These are phyloP conservation scores for Nectriaceae sp. DNA, from an alignment of 2,329 filamentous ascomycete genomes.

Conservation along the genomic window DNA sequence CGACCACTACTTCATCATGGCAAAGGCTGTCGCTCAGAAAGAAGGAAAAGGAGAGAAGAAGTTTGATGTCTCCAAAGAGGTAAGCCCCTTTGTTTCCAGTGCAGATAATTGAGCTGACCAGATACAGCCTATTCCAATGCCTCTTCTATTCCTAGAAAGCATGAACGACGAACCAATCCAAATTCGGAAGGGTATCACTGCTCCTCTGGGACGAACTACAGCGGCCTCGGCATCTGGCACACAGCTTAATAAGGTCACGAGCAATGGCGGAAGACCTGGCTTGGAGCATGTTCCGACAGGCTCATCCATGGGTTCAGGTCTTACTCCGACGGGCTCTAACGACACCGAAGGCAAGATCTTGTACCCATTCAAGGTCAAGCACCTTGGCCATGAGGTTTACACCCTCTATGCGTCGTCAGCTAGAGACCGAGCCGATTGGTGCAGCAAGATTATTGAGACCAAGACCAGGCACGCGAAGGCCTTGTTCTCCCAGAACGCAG, in stretches of 20 bases:
- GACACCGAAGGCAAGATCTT: conserved; percentile 81
- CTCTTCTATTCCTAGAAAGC: conserved; percentile 87
- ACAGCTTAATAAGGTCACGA: conserved; percentile 57
- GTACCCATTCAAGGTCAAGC: conserved; percentile 94
- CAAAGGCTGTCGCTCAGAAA: conserved; percentile 75
- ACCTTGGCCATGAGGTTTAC: conserved; percentile 91
- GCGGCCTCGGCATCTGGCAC: conserved; percentile 61
- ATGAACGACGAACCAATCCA: conserved; percentile 89
- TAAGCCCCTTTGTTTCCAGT: conserved; percentile 39
- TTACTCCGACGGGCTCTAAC: conserved; percentile 50
- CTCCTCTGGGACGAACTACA: conserved; percentile 60
- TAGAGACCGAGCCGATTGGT: conserved; percentile 83
- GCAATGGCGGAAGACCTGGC: conserved; percentile 54
- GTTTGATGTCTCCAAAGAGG: conserved; percentile 92
- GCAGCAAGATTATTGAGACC: conserved; percentile 87
- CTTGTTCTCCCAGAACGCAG: conserved; percentile 87
- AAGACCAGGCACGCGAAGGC: conserved; percentile 92
- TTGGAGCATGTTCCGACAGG: conserved; percentile 70
- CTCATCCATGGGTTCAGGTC: conserved; percentile 58
- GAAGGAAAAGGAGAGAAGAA: conserved; percentile 73
- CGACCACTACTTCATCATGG: conserved; percentile 92
- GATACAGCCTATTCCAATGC: conserved; percentile 85
- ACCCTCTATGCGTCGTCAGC: conserved; percentile 82
- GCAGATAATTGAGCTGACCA: conserved; percentile 25
- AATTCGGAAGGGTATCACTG: conserved; percentile 75